Base-by-base conservation (phyloP, 306 rosid genomes). In the Cajanus cajan region DNA sequence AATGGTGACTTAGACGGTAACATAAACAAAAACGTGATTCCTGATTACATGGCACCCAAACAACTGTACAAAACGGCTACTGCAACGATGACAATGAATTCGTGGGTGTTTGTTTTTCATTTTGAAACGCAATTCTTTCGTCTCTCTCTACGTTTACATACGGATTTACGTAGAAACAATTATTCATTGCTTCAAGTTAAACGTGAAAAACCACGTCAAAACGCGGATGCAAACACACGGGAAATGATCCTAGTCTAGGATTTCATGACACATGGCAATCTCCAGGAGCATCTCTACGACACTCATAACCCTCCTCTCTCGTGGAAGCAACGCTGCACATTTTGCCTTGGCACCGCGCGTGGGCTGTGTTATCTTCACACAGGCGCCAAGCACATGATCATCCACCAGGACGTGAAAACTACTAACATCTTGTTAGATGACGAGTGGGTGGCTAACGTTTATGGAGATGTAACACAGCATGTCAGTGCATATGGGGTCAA, bases 351-450 rank as follows among this genome's bases (percentile, higher is more conserved):
- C 7, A 81, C 89, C 0, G 89, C 91, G 6, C 50, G 79, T 6
- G 94, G 91, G 2, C 45, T 90, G 7, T 71, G 82, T 36, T 88
- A 90, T 68, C 90, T 90, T 4, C 94, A 87, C 24, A 68, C 71
- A 1, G 90, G 91, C 4, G 59, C 68, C 4, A 76, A 74, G 69
- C 57, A 78, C 47, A 66, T 54, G 0, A 84, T 90, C 45, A 88
- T 90, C 22, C 94, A 90, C 79, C 90, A 90, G 0, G 94, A 90
- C 37, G 91, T 90, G 43, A 90, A 88, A 67, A 84, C 86, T 1
- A 87, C 90, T 0, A 90, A 90, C 7, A 90, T 90, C 9, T 36
- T 90, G 1, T 25, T 90, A 7, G 91, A 90, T 13, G 85, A 86
- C 0, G 80, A 86, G 0, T 82, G 87, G 86, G 80, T 55, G 0